Percentiles rank a stretch among this genome's conserved stretches.
Conservation (phyloP, 768 basidiomycete species). For the Sarcodon aspratus region DNA sequence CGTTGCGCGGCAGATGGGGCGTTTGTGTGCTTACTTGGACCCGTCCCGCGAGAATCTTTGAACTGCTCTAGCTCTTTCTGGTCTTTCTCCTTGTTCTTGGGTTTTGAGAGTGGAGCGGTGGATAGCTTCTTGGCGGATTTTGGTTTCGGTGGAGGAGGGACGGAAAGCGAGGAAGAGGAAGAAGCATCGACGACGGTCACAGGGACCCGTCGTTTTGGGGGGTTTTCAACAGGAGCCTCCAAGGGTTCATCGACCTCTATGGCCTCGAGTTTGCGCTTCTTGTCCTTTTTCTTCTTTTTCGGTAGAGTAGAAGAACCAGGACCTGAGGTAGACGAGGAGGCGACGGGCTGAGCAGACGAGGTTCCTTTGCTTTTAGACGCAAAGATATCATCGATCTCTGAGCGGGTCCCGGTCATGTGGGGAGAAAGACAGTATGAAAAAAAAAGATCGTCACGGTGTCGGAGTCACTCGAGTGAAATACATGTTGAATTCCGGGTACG, state of each 20-base stretch:
- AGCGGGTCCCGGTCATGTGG: constrained; percentile 38
- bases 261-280: constrained; percentile 23
- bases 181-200: constrained; percentile 66
- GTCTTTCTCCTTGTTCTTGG: constrained; percentile 15
- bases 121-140: constrained; percentile 19
- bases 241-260: constrained; percentile 5
- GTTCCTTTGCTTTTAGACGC: constrained; percentile 23
- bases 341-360: constrained; percentile 7
- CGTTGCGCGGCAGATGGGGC: background rate
- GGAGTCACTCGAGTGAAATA: no score
- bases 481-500: no score
- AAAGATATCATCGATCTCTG: constrained; percentile 85
- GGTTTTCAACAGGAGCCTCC: constrained; percentile 7
- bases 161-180: constrained; percentile 12
- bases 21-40: constrained; percentile 41
- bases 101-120: constrained; percentile 2
- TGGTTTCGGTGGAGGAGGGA: constrained; percentile 17
- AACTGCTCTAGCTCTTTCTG: constrained; percentile 37
- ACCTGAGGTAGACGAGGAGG: constrained; percentile 18
- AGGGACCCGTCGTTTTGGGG: constrained; percentile 23
- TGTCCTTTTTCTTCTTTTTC: constrained; percentile 36
- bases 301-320: constrained; percentile 2
- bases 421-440: background rate
- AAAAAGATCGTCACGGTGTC: no score
- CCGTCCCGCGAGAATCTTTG: constrained; percentile 64